Evolutionary conservation across 495 filamentous ascomycete genomes (phyloP).

Genomic region (Talaromyces liani): DNA sequence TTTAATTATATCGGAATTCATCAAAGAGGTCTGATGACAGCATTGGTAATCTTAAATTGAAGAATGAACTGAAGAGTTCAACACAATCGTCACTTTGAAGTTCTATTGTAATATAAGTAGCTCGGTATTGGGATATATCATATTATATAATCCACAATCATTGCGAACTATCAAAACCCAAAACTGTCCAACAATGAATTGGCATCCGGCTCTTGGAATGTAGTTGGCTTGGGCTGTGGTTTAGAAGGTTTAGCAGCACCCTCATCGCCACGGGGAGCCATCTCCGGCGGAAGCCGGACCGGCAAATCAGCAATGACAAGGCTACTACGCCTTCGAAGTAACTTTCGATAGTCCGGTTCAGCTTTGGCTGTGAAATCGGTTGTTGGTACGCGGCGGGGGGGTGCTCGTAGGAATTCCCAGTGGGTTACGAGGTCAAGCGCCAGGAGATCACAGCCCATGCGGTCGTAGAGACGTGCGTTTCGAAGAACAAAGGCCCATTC

Average conservation of each 20-base stretch:
- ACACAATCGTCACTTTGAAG: not conserved
- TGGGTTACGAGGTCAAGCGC: conserved; percentile 75
- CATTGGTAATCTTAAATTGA: too few relatives aligned
- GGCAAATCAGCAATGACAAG: conserved; percentile 78
- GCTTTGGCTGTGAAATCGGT: conserved; percentile 28
- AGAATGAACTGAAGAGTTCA: not conserved
- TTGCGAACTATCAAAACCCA: conserved; percentile 44
- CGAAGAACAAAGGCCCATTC: conserved; percentile 91
- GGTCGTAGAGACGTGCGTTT: conserved; percentile 78
- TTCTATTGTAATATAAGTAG: not conserved
- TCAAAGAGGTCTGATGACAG: too few relatives aligned
- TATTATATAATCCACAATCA: not conserved
- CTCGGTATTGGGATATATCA: not conserved
- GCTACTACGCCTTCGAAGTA: conserved; percentile 65
- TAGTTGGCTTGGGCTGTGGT: conserved; percentile 51
- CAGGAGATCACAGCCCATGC: conserved; percentile 95
- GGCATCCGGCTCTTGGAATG: conserved; percentile 85
- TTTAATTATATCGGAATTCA: too few relatives aligned
- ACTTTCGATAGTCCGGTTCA: conserved; percentile 52
- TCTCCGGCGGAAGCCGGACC: conserved; percentile 15
- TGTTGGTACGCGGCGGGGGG: conserved; percentile 28
- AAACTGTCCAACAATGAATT: conserved; percentile 76
- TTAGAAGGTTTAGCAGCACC: conserved; percentile 36
- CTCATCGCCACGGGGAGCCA: conserved; percentile 1
- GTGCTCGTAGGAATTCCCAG: conserved; percentile 69